A percentile compares a stretch with the other conserved stretches of the same genome.
These are phyloP conservation scores for Alternaria consortialis DNA, from an alignment of 2,329 filamentous ascomycete species.

Conservation along the genomic window DNA sequence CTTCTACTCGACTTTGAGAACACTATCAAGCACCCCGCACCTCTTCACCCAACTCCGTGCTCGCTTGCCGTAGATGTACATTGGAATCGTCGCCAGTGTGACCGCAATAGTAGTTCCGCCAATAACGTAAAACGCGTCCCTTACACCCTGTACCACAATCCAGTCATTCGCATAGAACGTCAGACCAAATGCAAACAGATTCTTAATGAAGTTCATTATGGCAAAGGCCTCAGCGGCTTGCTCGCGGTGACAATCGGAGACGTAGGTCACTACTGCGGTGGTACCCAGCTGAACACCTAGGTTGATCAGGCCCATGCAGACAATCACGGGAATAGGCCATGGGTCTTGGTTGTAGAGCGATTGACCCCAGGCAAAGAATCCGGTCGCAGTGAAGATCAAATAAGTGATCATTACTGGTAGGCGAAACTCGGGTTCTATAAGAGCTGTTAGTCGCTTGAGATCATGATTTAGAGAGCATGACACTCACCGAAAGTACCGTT, in stretches of 20 bases:
- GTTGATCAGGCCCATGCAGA: conserved; percentile 39
- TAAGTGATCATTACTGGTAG: conserved; percentile 36
- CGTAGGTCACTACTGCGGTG: conserved; percentile 35
- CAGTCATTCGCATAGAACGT: conserved; percentile 37
- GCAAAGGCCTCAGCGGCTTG: conserved; percentile 37
- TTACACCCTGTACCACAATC: conserved; percentile 32
- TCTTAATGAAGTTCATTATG: conserved; percentile 40
- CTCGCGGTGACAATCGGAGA: conserved; percentile 36
- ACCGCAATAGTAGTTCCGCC: conserved; percentile 32
- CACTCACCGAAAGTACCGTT: conserved; percentile 34
- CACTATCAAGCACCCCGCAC: conserved; percentile 25
- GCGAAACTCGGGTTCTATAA: conserved; percentile 34
- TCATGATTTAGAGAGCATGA: background rate
- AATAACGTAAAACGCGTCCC: conserved; percentile 31
- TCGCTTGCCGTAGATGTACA: conserved; percentile 39
- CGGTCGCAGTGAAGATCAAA: conserved; percentile 30
- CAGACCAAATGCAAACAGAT: conserved; percentile 37
- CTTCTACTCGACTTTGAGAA: conserved; percentile 16
- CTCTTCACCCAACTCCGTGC: conserved; percentile 48
- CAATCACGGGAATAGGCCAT: conserved; percentile 38
- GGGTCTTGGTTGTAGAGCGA: conserved; percentile 27
- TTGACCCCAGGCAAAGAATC: conserved; percentile 39
- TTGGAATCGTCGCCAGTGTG: conserved; percentile 33
- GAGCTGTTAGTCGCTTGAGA: background rate
- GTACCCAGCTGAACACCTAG: conserved; percentile 35